These are phyloP conservation scores for Boletus barrowsii DNA, from an alignment of 768 basidiomycete species.

Conservation along the genomic window DNA sequence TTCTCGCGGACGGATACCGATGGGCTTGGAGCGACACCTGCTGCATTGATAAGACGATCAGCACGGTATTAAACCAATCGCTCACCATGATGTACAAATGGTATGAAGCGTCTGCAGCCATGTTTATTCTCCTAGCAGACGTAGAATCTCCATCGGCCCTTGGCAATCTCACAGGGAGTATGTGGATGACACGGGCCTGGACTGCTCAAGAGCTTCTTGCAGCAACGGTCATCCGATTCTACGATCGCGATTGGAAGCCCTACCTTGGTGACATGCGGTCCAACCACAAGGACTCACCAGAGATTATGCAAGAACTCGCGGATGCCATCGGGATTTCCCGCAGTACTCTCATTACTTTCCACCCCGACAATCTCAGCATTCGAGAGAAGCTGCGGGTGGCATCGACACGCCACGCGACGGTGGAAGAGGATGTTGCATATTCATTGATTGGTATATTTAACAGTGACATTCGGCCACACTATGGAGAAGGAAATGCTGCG, in stretches of 20 bases:
- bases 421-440: constrained; percentile 6
- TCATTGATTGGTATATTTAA: neutral
- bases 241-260: constrained; percentile 5
- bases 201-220: constrained; percentile 17
- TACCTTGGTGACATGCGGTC: constrained; percentile 1
- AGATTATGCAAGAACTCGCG: constrained; percentile 9
- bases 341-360: neutral
- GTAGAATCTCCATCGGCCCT: neutral
- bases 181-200: constrained; percentile 16
- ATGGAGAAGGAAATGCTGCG: constrained; percentile 2
- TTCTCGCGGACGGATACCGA: constrained; percentile 4
- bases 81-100: constrained; percentile 14
- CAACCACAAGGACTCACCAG: constrained; percentile 10
- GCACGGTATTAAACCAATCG: constrained; percentile 4
- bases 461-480: constrained; percentile 6
- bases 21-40: constrained; percentile 16
- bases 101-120: constrained; percentile 10
- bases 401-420: neutral
- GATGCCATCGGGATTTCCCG: constrained; percentile 4
- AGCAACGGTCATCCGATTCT: constrained; percentile 8
- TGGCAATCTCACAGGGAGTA: neutral
- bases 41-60: constrained; percentile 13
- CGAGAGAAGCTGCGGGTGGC: constrained; percentile 8
- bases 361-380: neutral
- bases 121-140: neutral